phyloP scores from a whole-genome alignment of 441 rosid genomes.

The Gossypium trilobum region DNA sequence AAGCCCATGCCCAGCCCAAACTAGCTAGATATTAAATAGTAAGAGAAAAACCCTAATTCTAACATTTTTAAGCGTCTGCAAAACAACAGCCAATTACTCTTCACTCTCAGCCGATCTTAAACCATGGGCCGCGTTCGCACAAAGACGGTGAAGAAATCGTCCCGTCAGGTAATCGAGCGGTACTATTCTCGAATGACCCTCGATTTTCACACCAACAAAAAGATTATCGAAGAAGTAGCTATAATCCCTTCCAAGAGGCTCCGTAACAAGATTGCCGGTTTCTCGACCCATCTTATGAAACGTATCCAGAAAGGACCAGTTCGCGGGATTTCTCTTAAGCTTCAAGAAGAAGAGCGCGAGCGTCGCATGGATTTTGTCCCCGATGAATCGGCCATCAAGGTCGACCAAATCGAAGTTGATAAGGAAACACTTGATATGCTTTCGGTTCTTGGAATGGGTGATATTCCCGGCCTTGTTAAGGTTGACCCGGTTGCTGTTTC shows the following conservation, averaged over 20 bases:
- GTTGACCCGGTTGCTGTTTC: constrained; percentile 32
- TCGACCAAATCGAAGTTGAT: constrained; percentile 37
- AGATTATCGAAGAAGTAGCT: constrained; percentile 40
- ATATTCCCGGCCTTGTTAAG: constrained; percentile 29
- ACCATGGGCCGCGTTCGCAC: constrained; percentile 47
- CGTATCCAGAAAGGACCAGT: constrained; percentile 53
- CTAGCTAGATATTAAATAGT: background rate
- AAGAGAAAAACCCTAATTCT: background rate
- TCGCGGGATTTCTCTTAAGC: constrained; percentile 45
- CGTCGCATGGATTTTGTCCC: constrained; percentile 50
- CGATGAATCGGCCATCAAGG: constrained; percentile 39
- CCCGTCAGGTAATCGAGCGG: constrained; percentile 40
- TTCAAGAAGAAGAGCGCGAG: constrained; percentile 46
- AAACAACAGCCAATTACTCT: background rate
- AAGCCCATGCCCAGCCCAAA: background rate
- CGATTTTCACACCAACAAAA: constrained; percentile 41
- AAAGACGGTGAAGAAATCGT: constrained; percentile 47
- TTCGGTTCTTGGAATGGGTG: constrained; percentile 34
- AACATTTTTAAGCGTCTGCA: background rate
- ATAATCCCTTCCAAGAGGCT: constrained; percentile 40
- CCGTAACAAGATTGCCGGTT: constrained; percentile 48
- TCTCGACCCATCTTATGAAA: constrained; percentile 47
- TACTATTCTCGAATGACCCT: constrained; percentile 44
- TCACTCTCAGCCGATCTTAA: background rate
- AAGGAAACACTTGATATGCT: constrained; percentile 45